Conservation (phyloP, 2,329 filamentous ascomycete genomes). For the Clathrospora elynae region DNA sequence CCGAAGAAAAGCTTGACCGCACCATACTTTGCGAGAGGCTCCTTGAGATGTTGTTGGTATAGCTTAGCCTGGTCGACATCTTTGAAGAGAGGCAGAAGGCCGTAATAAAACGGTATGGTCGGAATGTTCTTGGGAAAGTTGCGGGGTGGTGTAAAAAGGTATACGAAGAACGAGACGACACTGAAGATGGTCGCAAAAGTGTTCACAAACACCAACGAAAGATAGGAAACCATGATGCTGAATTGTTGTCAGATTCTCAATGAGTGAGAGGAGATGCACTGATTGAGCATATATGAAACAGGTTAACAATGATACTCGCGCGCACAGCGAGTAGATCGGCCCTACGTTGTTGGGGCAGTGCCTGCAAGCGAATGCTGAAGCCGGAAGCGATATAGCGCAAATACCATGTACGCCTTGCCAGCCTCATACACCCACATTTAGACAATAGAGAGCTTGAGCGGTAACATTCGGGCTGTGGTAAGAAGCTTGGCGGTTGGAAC, state of each 20-base stretch:
- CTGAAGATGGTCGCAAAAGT: constrained; percentile 23
- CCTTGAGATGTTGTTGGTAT: constrained; percentile 49
- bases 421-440: constrained; percentile 22
- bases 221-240: constrained; percentile 28
- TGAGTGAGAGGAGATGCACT: constrained; percentile 6
- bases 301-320: constrained; percentile 6
- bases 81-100: constrained; percentile 50
- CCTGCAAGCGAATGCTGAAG: constrained; percentile 14
- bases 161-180: constrained; percentile 29
- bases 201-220: constrained; percentile 31
- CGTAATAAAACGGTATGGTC: constrained; percentile 53
- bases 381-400: constrained; percentile 15
- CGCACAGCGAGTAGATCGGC: constrained; percentile 13
- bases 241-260: constrained; percentile 2
- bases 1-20: constrained; percentile 58
- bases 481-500: constrained; percentile 13
- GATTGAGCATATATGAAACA: constrained; percentile 24
- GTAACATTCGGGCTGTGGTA: constrained; percentile 18
- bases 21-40: constrained; percentile 49
- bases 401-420: constrained; percentile 5
- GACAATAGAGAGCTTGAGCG: constrained; percentile 25
- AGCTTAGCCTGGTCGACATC: constrained; percentile 53
- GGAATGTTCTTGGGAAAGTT: constrained; percentile 49
- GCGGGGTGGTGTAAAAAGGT: constrained; percentile 34
- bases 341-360: constrained; percentile 18